These are phyloP conservation scores for Isabelozyma gotoi DNA, from an alignment of 805 yeast species.

Conservation along the genomic window DNA sequence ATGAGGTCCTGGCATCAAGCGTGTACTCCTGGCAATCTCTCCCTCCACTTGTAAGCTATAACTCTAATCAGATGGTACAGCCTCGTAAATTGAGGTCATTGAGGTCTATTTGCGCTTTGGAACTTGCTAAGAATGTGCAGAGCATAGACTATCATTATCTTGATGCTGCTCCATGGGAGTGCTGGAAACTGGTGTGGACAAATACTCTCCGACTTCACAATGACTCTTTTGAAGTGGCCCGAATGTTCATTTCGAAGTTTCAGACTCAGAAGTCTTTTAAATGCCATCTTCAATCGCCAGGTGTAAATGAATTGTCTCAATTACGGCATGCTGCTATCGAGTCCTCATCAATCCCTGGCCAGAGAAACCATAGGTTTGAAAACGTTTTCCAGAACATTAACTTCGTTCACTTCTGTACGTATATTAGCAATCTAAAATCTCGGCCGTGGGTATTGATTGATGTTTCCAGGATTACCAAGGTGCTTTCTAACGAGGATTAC, in stretches of 20 bases:
- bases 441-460: slow-evolving; percentile 25
- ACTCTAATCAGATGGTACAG: background rate
- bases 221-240: slow-evolving; percentile 31
- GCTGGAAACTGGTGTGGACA: slow-evolving; percentile 35
- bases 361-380: slow-evolving; percentile 31
- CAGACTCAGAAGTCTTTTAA: slow-evolving; percentile 15
- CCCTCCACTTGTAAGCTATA: background rate
- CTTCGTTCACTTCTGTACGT: slow-evolving; percentile 17
- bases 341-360: slow-evolving; percentile 7
- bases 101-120: slow-evolving; percentile 22
- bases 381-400: slow-evolving; percentile 30
- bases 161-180: slow-evolving; percentile 22
- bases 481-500: slow-evolving; percentile 19
- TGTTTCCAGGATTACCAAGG: slow-evolving; percentile 14
- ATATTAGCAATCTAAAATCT: slow-evolving; percentile 15
- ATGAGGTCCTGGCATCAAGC: background rate
- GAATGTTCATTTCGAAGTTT: slow-evolving; percentile 24
- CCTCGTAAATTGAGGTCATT: slow-evolving; percentile 5
- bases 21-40: background rate
- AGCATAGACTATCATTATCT: slow-evolving; percentile 17
- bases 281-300: slow-evolving; percentile 17
- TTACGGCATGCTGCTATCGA: background rate
- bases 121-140: slow-evolving; percentile 28
- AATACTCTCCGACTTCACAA: slow-evolving; percentile 17
- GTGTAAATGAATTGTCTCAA: background rate